phyloP scores from a whole-genome alignment of 2,329 filamentous ascomycete genomes.

The Sclerotinia subarctica region DNA sequence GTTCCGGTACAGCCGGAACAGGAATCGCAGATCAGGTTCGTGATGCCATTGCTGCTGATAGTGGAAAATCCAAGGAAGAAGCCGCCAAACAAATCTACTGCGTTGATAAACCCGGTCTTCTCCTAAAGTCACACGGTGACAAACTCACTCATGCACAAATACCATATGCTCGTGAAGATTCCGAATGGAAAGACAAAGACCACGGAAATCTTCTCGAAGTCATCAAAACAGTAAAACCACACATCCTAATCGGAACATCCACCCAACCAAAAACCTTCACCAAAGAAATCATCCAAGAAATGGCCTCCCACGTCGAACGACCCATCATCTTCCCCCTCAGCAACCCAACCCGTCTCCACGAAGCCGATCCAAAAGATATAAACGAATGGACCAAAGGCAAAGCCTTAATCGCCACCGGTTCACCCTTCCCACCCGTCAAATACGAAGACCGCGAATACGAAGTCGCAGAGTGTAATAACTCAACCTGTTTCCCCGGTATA shows the following conservation, averaged over 20 bases:
- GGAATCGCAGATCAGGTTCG: slow-evolving; percentile 83
- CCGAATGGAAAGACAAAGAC: slow-evolving; percentile 59
- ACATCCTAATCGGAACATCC: slow-evolving; percentile 80
- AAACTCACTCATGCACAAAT: slow-evolving; percentile 65
- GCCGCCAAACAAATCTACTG: slow-evolving; percentile 69
- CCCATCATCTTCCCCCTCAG: slow-evolving; percentile 81
- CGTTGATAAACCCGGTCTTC: slow-evolving; percentile 76
- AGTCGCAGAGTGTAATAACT: slow-evolving; percentile 83
- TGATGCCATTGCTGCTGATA: slow-evolving; percentile 72
- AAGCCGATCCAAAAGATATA: slow-evolving; percentile 74
- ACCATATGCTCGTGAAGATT: slow-evolving; percentile 60
- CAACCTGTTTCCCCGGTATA: slow-evolving; percentile 80
- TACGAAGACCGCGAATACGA: slow-evolving; percentile 51
- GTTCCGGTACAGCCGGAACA: slow-evolving; percentile 75
- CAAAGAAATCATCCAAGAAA: slow-evolving; percentile 67
- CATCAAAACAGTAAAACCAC: slow-evolving; percentile 68
- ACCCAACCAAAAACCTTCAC: slow-evolving; percentile 75
- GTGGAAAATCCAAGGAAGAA: slow-evolving; percentile 65
- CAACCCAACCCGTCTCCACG: slow-evolving; percentile 80
- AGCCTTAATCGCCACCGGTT: slow-evolving; percentile 78
- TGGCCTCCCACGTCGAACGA: slow-evolving; percentile 68
- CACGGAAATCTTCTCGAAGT: slow-evolving; percentile 61
- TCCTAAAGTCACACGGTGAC: slow-evolving; percentile 61
- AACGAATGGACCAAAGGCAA: slow-evolving; percentile 75
- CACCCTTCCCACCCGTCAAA: slow-evolving; percentile 73